Evolutionary conservation across 2,329 filamentous ascomycete species (phyloP).

Genomic region (Beauveria scarabaeidicola): DNA sequence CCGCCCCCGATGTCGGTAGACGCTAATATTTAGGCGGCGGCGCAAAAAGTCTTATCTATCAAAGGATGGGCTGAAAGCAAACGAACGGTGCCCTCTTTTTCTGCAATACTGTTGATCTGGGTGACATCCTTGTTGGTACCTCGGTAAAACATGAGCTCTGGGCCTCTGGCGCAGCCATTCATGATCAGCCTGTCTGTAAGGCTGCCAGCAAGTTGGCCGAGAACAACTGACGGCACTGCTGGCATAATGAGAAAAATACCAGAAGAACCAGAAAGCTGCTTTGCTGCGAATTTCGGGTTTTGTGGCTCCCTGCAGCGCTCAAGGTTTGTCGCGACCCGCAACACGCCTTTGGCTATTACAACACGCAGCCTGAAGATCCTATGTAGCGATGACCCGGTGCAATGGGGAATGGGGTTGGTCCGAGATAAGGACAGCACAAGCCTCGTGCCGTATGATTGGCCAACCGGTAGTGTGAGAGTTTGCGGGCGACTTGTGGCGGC

Average conservation of each 20-base stretch:
- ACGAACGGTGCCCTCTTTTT: neutral
- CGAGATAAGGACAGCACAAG: constrained; percentile 8
- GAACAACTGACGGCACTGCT: too few relatives aligned
- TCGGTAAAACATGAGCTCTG: neutral
- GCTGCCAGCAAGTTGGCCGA: neutral
- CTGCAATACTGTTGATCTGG: neutral
- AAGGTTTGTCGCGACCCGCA: neutral
- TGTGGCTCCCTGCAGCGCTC: neutral
- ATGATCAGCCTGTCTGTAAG: neutral
- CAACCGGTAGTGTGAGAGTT: neutral
- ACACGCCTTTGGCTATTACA: neutral
- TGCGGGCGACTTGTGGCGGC: neutral
- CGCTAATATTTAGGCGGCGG: neutral
- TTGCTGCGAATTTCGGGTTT: too few relatives aligned
- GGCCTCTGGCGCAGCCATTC: neutral
- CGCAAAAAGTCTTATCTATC: constrained; percentile 4
- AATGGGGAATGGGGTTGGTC: constrained; percentile 10
- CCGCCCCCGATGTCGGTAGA: constrained; percentile 5
- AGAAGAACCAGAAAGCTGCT: too few relatives aligned
- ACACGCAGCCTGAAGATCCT: neutral
- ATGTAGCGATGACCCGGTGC: constrained; percentile 11
- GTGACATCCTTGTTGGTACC: neutral
- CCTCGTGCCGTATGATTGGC: constrained; percentile 3
- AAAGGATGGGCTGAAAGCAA: neutral
- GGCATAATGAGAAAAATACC: too few relatives aligned